Conservation (phyloP, 139 green algal species). For the Picochlorum costavermella region DNA sequence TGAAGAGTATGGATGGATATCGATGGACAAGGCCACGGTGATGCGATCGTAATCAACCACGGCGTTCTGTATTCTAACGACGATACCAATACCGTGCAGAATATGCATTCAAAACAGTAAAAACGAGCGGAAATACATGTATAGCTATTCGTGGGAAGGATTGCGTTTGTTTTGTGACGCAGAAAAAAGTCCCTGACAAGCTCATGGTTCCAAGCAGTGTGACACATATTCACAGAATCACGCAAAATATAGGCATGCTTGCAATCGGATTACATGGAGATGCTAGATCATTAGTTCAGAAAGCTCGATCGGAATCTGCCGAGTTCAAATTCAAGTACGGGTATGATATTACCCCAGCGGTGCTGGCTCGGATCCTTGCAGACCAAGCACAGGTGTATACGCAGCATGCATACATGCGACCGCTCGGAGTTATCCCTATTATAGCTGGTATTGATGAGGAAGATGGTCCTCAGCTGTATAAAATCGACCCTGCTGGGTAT, state of each 20-base stretch:
- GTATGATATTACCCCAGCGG: conserved; percentile 93
- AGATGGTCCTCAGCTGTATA: conserved; percentile 88
- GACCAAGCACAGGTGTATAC: conserved; percentile 98
- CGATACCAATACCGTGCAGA: conserved; percentile 51
- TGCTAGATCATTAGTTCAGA: conserved; percentile 72
- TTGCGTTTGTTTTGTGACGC: conserved; percentile 82
- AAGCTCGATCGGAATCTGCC: conserved; percentile 76
- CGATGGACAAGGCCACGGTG: neutral
- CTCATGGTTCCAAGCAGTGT: conserved; percentile 86
- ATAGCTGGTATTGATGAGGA: conserved; percentile 93
- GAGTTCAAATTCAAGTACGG: conserved; percentile 93
- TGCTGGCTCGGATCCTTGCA: conserved; percentile 81
- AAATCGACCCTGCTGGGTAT: conserved; percentile 95
- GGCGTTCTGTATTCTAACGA: no score
- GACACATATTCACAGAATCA: conserved; percentile 84
- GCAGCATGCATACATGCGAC: conserved; percentile 86
- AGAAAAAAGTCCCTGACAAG: conserved; percentile 76
- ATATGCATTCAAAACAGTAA: conserved; percentile 98
- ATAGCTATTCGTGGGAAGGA: conserved; percentile 90
- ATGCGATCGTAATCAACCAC: no score
- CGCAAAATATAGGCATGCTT: conserved; percentile 84
- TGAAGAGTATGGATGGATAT: neutral
- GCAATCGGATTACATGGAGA: conserved; percentile 82
- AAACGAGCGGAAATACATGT: conserved; percentile 77
- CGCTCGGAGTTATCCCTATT: conserved; percentile 80